These are phyloP conservation scores for Tilletia walkeri DNA, from an alignment of 1,284 basidiomycete species.

Conservation along the genomic window DNA sequence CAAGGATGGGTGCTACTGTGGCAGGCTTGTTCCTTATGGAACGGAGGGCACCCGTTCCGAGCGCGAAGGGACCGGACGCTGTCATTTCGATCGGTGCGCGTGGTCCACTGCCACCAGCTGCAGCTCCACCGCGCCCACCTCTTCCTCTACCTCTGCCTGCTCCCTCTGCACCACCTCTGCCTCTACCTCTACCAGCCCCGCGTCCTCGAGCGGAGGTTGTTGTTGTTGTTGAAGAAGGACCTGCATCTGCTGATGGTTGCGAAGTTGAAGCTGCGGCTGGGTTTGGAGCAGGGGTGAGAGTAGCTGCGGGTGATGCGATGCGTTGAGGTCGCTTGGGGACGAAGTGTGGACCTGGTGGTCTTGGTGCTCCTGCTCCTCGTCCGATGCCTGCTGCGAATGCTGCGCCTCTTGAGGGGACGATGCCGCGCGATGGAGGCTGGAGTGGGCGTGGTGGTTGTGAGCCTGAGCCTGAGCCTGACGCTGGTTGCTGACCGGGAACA, in stretches of 20 bases:
- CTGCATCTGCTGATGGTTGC: neutral
- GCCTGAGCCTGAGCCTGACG: neutral
- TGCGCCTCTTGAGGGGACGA: conserved; percentile 10
- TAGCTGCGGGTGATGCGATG: neutral
- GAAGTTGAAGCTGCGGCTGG: neutral
- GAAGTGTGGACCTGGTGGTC: conserved; percentile 12
- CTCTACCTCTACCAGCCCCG: conserved; percentile 25
- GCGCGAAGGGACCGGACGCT: conserved; percentile 84
- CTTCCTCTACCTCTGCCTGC: conserved; percentile 31
- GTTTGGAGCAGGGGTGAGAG: neutral
- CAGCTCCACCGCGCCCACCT: conserved; percentile 33
- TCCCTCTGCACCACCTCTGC: conserved; percentile 35
- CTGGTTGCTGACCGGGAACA: neutral
- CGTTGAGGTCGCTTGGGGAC: conserved; percentile 5
- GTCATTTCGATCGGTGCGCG: conserved; percentile 67
- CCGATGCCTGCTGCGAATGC: conserved; percentile 13
- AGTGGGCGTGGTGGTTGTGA: neutral
- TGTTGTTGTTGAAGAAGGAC: neutral
- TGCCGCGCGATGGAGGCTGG: neutral
- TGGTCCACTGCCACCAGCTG: conserved; percentile 32
- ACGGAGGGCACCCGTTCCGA: conserved; percentile 65
- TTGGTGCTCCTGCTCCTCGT: neutral
- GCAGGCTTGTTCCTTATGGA: neutral
- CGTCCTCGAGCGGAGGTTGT: conserved; percentile 2
- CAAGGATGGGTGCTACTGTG: conserved; percentile 75